Evolutionary conservation across 2,329 filamentous ascomycete genomes (phyloP).

Genomic region (Aureobasidium leucospermi): DNA sequence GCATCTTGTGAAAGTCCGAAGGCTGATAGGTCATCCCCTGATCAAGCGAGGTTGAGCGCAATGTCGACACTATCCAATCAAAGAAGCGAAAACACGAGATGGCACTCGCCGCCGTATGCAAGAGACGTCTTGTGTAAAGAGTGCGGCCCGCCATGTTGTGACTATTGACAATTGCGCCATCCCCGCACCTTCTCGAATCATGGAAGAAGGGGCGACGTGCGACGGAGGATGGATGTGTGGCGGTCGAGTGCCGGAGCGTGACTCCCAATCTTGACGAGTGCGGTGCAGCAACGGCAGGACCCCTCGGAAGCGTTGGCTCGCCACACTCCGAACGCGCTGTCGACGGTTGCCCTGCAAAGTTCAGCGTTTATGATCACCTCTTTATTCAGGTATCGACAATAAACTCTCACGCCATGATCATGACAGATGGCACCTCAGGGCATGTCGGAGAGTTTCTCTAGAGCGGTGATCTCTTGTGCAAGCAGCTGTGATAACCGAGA

Average conservation of each 20-base stretch:
- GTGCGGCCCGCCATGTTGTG: neutral
- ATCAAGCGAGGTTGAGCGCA: neutral
- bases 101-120: neutral
- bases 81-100: neutral
- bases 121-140: neutral
- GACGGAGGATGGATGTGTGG: neutral
- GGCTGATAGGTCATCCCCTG: neutral
- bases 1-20: neutral
- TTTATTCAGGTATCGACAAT: neutral
- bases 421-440: slow-evolving; percentile 2
- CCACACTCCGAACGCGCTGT: neutral
- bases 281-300: no score
- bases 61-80: neutral
- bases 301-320: neutral
- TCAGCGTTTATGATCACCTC: no score
- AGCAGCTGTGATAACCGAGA: neutral
- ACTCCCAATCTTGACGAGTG: neutral
- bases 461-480: neutral
- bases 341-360: neutral
- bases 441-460: neutral
- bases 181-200: neutral
- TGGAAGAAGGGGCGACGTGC: neutral
- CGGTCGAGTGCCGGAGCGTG: neutral
- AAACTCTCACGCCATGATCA: neutral
- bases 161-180: neutral